These are phyloP conservation scores for Fusarium sacchari DNA, from an alignment of 2,329 filamentous ascomycete genomes.

Conservation along the genomic window DNA sequence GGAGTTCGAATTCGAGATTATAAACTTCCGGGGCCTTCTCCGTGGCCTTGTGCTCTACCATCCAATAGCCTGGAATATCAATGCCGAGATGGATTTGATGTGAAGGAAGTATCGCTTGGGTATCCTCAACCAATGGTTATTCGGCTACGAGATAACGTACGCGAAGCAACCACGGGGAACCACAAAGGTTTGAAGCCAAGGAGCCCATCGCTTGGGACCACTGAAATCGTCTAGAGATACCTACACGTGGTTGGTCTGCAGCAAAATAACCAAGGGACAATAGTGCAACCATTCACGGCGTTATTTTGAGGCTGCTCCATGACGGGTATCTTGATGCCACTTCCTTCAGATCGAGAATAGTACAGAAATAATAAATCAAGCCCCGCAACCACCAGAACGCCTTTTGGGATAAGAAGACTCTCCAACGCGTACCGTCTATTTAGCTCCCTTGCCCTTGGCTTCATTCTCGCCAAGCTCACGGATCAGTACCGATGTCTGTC, in stretches of 20 bases:
- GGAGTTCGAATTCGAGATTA: conserved; percentile 47
- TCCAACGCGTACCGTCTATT: conserved; percentile 54
- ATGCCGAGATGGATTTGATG: conserved; percentile 47
- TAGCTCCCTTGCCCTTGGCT: conserved; percentile 84
- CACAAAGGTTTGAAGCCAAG: neutral
- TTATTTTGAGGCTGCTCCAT: conserved; percentile 22
- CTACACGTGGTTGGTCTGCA: neutral
- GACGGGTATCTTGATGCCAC: conserved; percentile 48
- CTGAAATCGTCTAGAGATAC: neutral
- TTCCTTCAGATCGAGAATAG: conserved; percentile 32
- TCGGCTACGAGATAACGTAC: neutral
- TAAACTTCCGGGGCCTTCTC: conserved; percentile 27
- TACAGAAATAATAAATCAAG: conserved; percentile 40
- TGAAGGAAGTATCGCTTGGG: conserved; percentile 28
- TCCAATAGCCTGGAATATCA: conserved; percentile 37
- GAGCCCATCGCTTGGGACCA: conserved; percentile 20
- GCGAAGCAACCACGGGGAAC: neutral
- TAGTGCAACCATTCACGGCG: neutral
- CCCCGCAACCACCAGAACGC: conserved; percentile 46
- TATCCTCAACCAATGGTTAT: conserved; percentile 24
- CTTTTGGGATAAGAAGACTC: conserved; percentile 40
- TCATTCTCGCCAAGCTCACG: conserved; percentile 88
- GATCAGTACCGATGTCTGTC: conserved; percentile 80
- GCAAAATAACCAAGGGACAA: neutral
- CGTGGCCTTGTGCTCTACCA: neutral